Evolutionary conservation across 495 filamentous ascomycete genomes (phyloP), one percentile per base, ranked within the genome.

Genomic region (Neurospora intermedia): DNA sequence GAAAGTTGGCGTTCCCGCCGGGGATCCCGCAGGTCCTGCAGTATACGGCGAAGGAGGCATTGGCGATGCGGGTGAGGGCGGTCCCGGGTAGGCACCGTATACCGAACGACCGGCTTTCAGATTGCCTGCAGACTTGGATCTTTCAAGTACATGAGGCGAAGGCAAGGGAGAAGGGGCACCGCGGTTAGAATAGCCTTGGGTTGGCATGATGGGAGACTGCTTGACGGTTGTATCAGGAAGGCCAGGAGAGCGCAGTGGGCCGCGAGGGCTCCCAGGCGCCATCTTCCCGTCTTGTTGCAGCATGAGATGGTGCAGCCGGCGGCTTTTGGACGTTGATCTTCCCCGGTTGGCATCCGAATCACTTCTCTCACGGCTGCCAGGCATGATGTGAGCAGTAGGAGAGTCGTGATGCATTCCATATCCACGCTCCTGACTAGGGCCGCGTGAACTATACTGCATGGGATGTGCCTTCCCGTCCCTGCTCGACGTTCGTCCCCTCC

Each of bases 361-460:
- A 59, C 90, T 91, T 35, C 89, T 85, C 69, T 90, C 88, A 40
- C 89, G 81, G 40, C 86, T 86, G 4, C 83, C 73, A 13, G 77
- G 76, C 18, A 79, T 78, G 45, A 76, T 77, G 16, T 80, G 76
- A 18, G 66, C 73, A 15, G 78, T 77, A 31, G 75, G 77, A 27
- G 76, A 81, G 46, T 70, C 77, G 43, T 69, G 45, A 71, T 75
- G 72, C 27, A 43, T 69, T 20, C 71, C 75, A 42, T 76, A 76
- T 27, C 74, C 74, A 18, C 75, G 72, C 39, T 84, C 85, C 16
- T 83, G 81, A 48, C 81, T 83, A 0, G 81, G 80, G n/a, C 77
- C 78, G 2, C 81, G 82, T 54, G 83, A 81, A 35, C 79, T 76
- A 62, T 84, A 83, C 15, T 79, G 76, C 23, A 85, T 77, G 0